Conservation (phyloP, 2,329 filamentous ascomycete genomes). For the Hypomyces perniciosus region DNA sequence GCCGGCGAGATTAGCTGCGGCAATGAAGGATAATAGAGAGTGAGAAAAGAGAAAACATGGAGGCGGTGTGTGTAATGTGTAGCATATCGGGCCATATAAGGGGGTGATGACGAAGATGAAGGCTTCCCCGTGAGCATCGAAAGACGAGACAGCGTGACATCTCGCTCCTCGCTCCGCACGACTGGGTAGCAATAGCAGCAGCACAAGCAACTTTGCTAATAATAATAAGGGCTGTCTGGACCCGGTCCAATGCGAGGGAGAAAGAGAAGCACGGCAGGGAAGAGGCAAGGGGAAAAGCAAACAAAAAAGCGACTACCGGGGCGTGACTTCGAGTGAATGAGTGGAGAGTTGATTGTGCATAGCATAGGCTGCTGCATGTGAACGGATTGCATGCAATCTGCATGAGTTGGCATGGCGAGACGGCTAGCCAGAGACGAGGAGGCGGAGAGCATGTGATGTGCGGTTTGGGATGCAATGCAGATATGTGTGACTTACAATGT, state of each 20-base stretch:
- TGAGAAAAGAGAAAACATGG: not conserved
- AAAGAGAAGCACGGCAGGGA: not conserved
- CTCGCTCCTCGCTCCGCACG: no score
- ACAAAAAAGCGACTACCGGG: not conserved
- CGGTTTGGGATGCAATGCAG: not conserved
- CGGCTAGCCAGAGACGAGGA: constrained; percentile 2
- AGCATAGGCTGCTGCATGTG: not conserved
- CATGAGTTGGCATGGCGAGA: constrained; percentile 4
- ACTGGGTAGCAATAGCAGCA: no score
- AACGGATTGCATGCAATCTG: constrained; percentile 10
- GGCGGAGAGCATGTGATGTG: constrained; percentile 17
- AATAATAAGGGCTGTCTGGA: no score
- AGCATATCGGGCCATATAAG: no score
- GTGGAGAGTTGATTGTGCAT: not conserved
- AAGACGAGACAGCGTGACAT: no score
- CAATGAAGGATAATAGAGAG: not conserved
- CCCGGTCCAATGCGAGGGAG: not conserved
- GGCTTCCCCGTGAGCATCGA: no score
- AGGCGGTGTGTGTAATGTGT: no score
- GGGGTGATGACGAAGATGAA: no score
- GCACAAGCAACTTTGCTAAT: no score
- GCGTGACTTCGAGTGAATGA: not conserved
- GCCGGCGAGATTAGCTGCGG: not conserved
- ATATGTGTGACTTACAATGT: constrained; percentile 30
- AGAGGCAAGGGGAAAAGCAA: not conserved